Conservation (phyloP, 495 filamentous ascomycete genomes). For the Venustampulla echinocandica region DNA sequence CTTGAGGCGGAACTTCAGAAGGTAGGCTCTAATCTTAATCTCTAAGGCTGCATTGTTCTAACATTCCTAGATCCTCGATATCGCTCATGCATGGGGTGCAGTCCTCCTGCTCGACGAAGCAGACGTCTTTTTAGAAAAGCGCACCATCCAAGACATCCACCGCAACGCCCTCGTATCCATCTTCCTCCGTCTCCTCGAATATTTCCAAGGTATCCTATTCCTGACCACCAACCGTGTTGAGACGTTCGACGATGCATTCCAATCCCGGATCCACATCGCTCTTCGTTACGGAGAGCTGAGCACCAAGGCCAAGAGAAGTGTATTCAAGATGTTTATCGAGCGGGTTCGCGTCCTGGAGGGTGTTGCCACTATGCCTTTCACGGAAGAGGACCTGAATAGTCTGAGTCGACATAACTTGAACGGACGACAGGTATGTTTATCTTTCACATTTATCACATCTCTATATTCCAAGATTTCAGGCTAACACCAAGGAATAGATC, state of each 20-base stretch:
- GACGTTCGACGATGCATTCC: slow-evolving; percentile 55
- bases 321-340: slow-evolving; percentile 82
- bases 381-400: slow-evolving; percentile 55
- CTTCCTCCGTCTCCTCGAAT: slow-evolving; percentile 56
- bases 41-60: background rate
- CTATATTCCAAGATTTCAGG: background rate
- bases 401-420: slow-evolving; percentile 69
- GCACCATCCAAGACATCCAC: slow-evolving; percentile 60
- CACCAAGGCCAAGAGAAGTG: slow-evolving; percentile 63
- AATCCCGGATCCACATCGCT: slow-evolving; percentile 54
- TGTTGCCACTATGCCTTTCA: slow-evolving; percentile 52
- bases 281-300: slow-evolving; percentile 74
- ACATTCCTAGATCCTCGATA: slow-evolving; percentile 60
- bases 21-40: background rate
- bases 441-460: slow-evolving; percentile 16
- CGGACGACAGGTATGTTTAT: slow-evolving; percentile 57
- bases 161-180: slow-evolving; percentile 73
- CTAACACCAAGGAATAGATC: slow-evolving; percentile 42
- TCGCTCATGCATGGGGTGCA: slow-evolving; percentile 81
- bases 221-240: slow-evolving; percentile 74
- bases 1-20: slow-evolving; percentile 74
- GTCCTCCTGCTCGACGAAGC: slow-evolving; percentile 71
- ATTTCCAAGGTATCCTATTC: slow-evolving; percentile 71
- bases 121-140: slow-evolving; percentile 70
- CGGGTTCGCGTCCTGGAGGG: slow-evolving; percentile 57